A percentile compares a stretch with the other conserved stretches of the same genome.
phyloP scores from a whole-genome alignment of 768 basidiomycete genomes.

The Suillus decipiens region DNA sequence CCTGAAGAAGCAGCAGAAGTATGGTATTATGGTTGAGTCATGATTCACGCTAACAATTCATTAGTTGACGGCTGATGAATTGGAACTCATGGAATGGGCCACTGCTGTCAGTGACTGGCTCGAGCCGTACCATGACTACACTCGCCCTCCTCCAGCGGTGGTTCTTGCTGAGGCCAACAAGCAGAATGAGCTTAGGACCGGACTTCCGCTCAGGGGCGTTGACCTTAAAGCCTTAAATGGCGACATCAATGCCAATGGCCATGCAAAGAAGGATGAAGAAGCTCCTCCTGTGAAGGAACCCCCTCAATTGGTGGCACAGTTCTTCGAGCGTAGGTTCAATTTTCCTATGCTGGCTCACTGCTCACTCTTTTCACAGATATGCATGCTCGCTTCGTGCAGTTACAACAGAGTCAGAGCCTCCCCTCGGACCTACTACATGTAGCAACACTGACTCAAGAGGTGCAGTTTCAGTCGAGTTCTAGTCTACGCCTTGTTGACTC shows the following conservation, averaged over 20 bases:
- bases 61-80: slow-evolving; percentile 71
- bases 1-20: slow-evolving; percentile 60
- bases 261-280: slow-evolving; percentile 71
- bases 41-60: slow-evolving; percentile 13
- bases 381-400: slow-evolving; percentile 49
- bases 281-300: slow-evolving; percentile 64
- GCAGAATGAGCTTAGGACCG: slow-evolving; percentile 69
- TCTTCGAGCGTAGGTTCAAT: slow-evolving; percentile 59
- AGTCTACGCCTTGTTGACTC: slow-evolving; percentile 7
- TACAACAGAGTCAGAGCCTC: slow-evolving; percentile 39
- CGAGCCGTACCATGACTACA: slow-evolving; percentile 71
- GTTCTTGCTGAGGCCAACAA: slow-evolving; percentile 78
- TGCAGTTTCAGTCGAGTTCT: slow-evolving; percentile 20
- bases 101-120: slow-evolving; percentile 72
- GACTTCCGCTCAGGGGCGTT: slow-evolving; percentile 65
- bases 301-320: slow-evolving; percentile 52
- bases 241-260: slow-evolving; percentile 43
- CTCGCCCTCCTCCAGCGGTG: slow-evolving; percentile 67
- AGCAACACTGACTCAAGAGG: slow-evolving; percentile 77
- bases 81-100: slow-evolving; percentile 57
- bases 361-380: slow-evolving; percentile 44
- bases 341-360: neutral
- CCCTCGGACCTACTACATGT: slow-evolving; percentile 68
- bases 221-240: slow-evolving; percentile 40
- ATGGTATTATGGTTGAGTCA: slow-evolving; percentile 13